phyloP scores from a whole-genome alignment of 2,329 filamentous ascomycete genomes.

The Fusarium oligoseptatum region DNA sequence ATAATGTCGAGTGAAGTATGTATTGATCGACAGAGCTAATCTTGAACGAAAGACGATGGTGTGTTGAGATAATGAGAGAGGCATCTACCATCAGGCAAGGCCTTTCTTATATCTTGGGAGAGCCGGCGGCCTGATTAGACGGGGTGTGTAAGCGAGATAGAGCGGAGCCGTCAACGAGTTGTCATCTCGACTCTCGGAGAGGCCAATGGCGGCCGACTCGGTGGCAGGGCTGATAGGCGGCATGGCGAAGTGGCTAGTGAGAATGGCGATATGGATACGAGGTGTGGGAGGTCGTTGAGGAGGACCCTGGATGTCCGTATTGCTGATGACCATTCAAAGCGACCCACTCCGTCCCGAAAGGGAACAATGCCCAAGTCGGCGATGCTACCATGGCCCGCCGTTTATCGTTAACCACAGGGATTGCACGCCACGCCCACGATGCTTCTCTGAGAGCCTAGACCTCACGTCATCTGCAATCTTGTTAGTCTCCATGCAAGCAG shows the following conservation, averaged over 20 bases:
- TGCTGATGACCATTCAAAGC: slow-evolving; percentile 41
- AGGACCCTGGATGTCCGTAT: slow-evolving; percentile 42
- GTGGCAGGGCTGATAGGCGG: slow-evolving; percentile 44
- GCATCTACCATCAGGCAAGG: slow-evolving; percentile 28
- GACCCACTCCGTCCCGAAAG: slow-evolving; percentile 37
- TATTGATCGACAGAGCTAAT: slow-evolving; percentile 33
- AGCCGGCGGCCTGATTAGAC: slow-evolving; percentile 27
- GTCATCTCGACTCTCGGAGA: slow-evolving; percentile 34
- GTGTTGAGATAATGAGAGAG: slow-evolving; percentile 39
- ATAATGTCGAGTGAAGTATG: slow-evolving; percentile 22
- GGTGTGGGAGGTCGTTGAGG: slow-evolving; percentile 37
- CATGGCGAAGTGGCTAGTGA: slow-evolving; percentile 43
- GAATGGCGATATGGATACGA: slow-evolving; percentile 48
- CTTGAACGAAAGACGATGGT: slow-evolving; percentile 47
- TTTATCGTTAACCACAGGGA: slow-evolving; percentile 32
- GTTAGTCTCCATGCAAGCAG: slow-evolving; percentile 34
- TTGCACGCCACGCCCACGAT: slow-evolving; percentile 27
- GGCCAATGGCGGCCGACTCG: slow-evolving; percentile 40
- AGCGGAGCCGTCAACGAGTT: slow-evolving; percentile 34
- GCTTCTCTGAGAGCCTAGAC: slow-evolving; percentile 27
- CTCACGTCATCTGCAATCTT: slow-evolving; percentile 37
- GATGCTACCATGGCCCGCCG: slow-evolving; percentile 26
- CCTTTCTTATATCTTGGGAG: slow-evolving; percentile 44
- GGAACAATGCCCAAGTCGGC: slow-evolving; percentile 30
- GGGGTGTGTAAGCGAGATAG: slow-evolving; percentile 37